phyloP scores from a whole-genome alignment of 2,329 filamentous ascomycete species.

The Microascus cirrosus region DNA sequence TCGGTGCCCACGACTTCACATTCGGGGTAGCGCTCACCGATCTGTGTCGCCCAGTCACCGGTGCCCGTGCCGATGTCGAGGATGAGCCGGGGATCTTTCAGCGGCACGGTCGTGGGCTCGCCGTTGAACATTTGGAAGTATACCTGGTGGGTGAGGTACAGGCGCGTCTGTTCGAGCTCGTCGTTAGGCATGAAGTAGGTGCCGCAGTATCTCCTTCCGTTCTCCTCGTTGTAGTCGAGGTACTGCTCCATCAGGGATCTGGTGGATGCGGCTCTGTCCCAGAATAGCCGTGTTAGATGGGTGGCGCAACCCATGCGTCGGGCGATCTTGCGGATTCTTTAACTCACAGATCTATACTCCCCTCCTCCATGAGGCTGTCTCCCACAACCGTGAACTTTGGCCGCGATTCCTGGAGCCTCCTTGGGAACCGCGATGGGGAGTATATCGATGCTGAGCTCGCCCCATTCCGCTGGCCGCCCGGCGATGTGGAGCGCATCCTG shows the following conservation, averaged over 20 bases:
- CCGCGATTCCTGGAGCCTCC: background rate
- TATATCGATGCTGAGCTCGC: background rate
- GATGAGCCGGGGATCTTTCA: slow-evolving; percentile 27
- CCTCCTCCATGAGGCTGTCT: slow-evolving; percentile 3
- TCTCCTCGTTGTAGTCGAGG: slow-evolving; percentile 46
- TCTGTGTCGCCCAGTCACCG: slow-evolving; percentile 37
- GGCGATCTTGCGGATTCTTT: background rate
- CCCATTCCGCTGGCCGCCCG: background rate
- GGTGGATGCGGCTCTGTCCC: slow-evolving; percentile 28
- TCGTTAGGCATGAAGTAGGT: slow-evolving; percentile 58
- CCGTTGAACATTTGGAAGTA: slow-evolving; percentile 40
- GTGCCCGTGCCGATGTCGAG: slow-evolving; percentile 50
- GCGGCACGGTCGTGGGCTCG: slow-evolving; percentile 29
- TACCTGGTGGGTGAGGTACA: slow-evolving; percentile 52
- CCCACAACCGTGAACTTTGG: slow-evolving; percentile 1
- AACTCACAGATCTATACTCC: slow-evolving; percentile 8
- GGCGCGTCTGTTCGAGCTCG: slow-evolving; percentile 50
- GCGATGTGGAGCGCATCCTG: background rate
- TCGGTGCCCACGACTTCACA: slow-evolving; percentile 49
- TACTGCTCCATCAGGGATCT: slow-evolving; percentile 37
- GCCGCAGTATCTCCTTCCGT: slow-evolving; percentile 51
- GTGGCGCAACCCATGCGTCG: background rate
- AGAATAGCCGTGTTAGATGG: slow-evolving; percentile 3
- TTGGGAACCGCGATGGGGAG: background rate
- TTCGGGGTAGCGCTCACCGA: slow-evolving; percentile 39